Evolutionary conservation across 139 green algal species (phyloP).

Genomic region (Micractinium sp.): DNA sequence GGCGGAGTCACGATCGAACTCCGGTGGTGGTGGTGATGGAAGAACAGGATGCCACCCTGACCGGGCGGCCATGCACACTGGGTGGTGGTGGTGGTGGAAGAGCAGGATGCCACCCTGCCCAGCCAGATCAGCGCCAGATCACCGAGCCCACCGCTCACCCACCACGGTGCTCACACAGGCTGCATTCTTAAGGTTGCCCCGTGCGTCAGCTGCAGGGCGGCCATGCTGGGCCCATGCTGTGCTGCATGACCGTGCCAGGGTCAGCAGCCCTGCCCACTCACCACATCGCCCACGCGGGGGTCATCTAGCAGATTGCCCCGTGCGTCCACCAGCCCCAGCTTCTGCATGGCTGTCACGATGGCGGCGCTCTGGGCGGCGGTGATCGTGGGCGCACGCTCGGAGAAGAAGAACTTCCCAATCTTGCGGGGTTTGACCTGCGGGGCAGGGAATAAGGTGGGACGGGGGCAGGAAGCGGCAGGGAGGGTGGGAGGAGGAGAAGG

Average conservation of each 20-base stretch:
- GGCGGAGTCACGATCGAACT: too few relatives aligned
- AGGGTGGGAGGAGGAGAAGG: neutral
- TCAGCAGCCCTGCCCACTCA: neutral
- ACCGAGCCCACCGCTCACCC: too few relatives aligned
- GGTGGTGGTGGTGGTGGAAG: too few relatives aligned
- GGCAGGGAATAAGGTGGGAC: neutral
- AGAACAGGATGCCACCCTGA: neutral
- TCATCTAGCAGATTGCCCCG: neutral
- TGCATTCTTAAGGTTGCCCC: too few relatives aligned
- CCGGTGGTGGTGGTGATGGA: too few relatives aligned
- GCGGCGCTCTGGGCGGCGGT: neutral
- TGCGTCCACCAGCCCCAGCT: slow-evolving; percentile 3
- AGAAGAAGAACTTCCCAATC: slow-evolving; percentile 1
- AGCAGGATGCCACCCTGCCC: neutral
- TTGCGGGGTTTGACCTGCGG: slow-evolving; percentile 2
- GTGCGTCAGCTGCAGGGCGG: neutral
- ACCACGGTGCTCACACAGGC: too few relatives aligned
- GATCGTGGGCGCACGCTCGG: slow-evolving; percentile 20
- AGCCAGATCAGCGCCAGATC: too few relatives aligned
- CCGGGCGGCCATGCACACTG: too few relatives aligned
- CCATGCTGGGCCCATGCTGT: neutral
- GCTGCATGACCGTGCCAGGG: neutral
- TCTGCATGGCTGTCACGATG: slow-evolving; percentile 4
- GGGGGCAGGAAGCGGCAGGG: neutral
- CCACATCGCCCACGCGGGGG: slow-evolving; percentile 4